Conservation (phyloP, 208 protist species). For the Leishmania major region DNA sequence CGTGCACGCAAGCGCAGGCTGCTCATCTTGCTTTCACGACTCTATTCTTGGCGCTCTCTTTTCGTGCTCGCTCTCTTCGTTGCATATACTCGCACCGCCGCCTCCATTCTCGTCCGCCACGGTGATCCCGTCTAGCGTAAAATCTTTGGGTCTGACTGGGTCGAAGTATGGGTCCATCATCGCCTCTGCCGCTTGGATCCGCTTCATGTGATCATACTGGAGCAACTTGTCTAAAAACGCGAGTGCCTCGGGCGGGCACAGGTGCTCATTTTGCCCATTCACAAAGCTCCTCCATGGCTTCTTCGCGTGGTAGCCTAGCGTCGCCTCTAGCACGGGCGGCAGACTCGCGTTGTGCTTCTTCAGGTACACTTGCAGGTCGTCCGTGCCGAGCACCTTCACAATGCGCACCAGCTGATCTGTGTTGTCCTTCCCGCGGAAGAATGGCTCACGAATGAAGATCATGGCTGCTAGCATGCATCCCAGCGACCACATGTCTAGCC, state of each 20-base stretch:
- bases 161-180: constrained; percentile 99
- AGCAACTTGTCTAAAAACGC: constrained; percentile 99
- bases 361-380: constrained; percentile 96
- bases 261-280: constrained; percentile 95
- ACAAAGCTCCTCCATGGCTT: constrained; percentile 95
- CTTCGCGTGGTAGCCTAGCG: constrained; percentile 84
- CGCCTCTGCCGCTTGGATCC: constrained; percentile 98
- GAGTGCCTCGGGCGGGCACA: constrained; percentile 97
- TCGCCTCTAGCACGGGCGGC: constrained; percentile 88
- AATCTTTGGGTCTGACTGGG: constrained; percentile 69
- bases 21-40: not conserved
- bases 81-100: not conserved
- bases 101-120: not conserved
- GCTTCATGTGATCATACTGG: constrained; percentile 96
- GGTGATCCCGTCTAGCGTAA: constrained; percentile 5
- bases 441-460: constrained; percentile 99
- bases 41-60: constrained; percentile 10
- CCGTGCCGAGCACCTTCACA: constrained; percentile 97
- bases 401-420: constrained; percentile 99
- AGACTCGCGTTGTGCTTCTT: constrained; percentile 97
- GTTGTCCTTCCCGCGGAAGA: constrained; percentile 99
- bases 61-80: constrained; percentile 29
- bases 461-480: constrained; percentile 99
- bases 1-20: not conserved
- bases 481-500: constrained; percentile 99